These are phyloP conservation scores for Ophiostoma perfectum DNA, from an alignment of 2,329 filamentous ascomycete species.

Conservation along the genomic window DNA sequence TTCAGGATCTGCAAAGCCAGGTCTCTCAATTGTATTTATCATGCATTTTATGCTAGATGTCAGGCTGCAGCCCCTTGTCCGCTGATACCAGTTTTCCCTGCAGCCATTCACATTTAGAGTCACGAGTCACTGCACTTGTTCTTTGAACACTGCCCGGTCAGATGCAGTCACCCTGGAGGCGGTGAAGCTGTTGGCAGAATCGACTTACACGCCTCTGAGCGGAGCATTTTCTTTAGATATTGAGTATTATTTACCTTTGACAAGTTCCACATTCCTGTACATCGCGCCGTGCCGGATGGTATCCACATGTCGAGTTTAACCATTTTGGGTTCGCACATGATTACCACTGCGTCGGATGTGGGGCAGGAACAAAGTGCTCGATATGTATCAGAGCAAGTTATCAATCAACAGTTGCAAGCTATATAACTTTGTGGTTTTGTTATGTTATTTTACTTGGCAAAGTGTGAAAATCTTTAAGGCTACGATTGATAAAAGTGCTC, in stretches of 20 bases:
- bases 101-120: too few relatives aligned
- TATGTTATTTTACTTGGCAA: too few relatives aligned
- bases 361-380: neutral
- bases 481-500: too few relatives aligned
- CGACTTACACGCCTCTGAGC: conserved; percentile 14
- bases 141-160: neutral
- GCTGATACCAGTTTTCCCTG: too few relatives aligned
- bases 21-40: too few relatives aligned
- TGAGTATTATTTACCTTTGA: neutral
- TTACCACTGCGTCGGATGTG: conserved; percentile 2
- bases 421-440: too few relatives aligned
- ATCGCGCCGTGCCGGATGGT: conserved; percentile 8
- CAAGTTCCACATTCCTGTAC: conserved; percentile 11
- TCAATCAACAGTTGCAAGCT: neutral
- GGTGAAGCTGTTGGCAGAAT: conserved; percentile 19
- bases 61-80: too few relatives aligned
- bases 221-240: neutral
- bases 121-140: neutral
- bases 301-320: conserved; percentile 11
- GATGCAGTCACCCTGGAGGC: neutral
- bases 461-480: too few relatives aligned
- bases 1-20: too few relatives aligned
- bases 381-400: neutral
- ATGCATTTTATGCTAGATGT: too few relatives aligned
- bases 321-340: neutral